These are phyloP conservation scores for Vigna unguiculata DNA, from an alignment of 306 rosid genomes.

Conservation along the genomic window DNA sequence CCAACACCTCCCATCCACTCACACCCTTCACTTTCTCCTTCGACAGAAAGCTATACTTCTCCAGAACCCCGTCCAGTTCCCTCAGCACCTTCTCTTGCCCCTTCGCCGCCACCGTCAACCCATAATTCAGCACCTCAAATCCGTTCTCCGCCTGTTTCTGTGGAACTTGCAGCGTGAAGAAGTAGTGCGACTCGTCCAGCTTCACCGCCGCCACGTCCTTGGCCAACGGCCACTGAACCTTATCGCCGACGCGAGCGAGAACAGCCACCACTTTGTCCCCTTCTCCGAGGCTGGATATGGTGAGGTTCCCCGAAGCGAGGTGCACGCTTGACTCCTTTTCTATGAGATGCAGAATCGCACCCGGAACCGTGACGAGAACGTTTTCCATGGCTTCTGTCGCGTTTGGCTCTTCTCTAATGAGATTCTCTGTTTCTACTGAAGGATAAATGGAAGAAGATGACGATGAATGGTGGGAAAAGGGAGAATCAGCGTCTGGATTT, in stretches of 20 bases:
- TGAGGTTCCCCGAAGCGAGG: conserved; percentile 78
- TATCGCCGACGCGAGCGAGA: conserved; percentile 68
- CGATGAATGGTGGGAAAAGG: background rate
- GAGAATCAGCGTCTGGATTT: conserved; percentile 56
- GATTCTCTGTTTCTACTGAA: conserved; percentile 53
- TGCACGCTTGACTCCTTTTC: conserved; percentile 74
- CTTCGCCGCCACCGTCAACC: conserved; percentile 67
- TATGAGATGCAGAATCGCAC: conserved; percentile 72
- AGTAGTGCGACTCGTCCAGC: conserved; percentile 79
- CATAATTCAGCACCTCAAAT: conserved; percentile 67
- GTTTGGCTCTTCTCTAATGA: conserved; percentile 52
- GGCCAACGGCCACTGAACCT: conserved; percentile 84
- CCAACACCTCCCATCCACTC: conserved; percentile 63
- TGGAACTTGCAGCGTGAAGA: conserved; percentile 71
- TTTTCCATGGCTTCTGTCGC: conserved; percentile 53
- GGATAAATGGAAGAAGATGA: conserved; percentile 61
- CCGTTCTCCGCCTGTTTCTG: background rate
- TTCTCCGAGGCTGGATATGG: conserved; percentile 57
- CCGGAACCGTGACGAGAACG: conserved; percentile 63
- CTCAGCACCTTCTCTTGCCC: conserved; percentile 59
- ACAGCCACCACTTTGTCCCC: conserved; percentile 68
- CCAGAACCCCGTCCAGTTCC: conserved; percentile 69
- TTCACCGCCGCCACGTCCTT: conserved; percentile 80
- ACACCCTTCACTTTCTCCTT: conserved; percentile 58
- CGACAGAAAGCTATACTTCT: conserved; percentile 67